Conservation (phyloP, 495 filamentous ascomycete genomes). For the Tetracladium setigerum region DNA sequence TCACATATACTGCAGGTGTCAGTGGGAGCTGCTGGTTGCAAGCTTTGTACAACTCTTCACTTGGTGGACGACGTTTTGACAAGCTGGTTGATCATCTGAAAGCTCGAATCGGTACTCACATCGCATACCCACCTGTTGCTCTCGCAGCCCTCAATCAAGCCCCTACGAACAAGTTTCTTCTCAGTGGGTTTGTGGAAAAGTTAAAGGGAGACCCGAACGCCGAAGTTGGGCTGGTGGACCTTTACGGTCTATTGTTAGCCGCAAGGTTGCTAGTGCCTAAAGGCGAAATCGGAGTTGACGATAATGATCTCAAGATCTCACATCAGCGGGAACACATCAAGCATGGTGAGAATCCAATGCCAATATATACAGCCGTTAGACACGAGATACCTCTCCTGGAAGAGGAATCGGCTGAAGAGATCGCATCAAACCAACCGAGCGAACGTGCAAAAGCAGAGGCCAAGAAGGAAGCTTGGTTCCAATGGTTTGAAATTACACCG, state of each 20-base stretch:
- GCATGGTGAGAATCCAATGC: constrained; percentile 73
- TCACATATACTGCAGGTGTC: constrained; percentile 90
- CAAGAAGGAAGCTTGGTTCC: constrained; percentile 79
- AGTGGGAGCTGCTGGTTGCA: constrained; percentile 96
- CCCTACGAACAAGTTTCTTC: constrained; percentile 86
- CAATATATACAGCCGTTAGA: constrained; percentile 89
- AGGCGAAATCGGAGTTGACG: constrained; percentile 68
- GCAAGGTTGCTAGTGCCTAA: constrained; percentile 78
- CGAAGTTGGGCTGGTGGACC: constrained; percentile 83
- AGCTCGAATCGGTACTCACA: constrained; percentile 71
- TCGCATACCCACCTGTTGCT: constrained; percentile 83
- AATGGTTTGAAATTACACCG: constrained; percentile 96
- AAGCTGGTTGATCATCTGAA: constrained; percentile 78
- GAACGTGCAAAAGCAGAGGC: constrained; percentile 54
- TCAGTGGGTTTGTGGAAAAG: constrained; percentile 85
- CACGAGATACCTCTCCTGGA: constrained; percentile 81
- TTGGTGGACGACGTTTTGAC: constrained; percentile 55
- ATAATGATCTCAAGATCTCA: constrained; percentile 79
- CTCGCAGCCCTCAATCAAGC: constrained; percentile 68
- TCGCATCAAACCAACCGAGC: constrained; percentile 23
- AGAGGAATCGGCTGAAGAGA: constrained; percentile 34
- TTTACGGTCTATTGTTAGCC: constrained; percentile 81
- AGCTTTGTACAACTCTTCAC: constrained; percentile 77
- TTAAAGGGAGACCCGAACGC: constrained; percentile 72
- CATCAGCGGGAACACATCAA: constrained; percentile 66